Conservation (phyloP, 2,329 filamentous ascomycete species). For the Tolypocladium endophyticum region DNA sequence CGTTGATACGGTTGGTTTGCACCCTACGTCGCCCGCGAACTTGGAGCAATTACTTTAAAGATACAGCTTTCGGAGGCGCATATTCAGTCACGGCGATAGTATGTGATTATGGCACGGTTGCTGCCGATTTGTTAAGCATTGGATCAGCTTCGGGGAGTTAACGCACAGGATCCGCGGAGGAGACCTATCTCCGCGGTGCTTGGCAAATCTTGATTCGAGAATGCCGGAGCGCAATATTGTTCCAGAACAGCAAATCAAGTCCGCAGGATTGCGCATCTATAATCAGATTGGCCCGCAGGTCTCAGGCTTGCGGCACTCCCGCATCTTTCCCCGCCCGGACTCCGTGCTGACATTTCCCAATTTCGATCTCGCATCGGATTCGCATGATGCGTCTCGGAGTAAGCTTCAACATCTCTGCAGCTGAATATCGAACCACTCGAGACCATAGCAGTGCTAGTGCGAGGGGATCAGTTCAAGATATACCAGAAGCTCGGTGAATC, state of each 20-base stretch:
- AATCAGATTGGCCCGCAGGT: background rate
- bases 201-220: background rate
- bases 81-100: background rate
- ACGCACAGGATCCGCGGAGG: background rate
- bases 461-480: background rate
- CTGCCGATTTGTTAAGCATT: background rate
- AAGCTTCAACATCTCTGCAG: background rate
- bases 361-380: background rate
- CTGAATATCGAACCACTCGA: background rate
- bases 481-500: background rate
- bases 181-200: background rate
- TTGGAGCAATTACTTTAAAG: background rate
- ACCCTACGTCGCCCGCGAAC: background rate
- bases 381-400: background rate
- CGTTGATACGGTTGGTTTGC: background rate
- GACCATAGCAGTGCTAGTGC: background rate
- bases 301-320: background rate
- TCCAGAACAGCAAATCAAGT: background rate
- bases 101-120: background rate
- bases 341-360: background rate
- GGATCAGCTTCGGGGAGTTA: background rate
- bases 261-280: background rate
- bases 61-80: background rate
- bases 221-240: background rate
- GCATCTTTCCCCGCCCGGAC: background rate